phyloP scores from a whole-genome alignment of 495 filamentous ascomycete genomes.

The Aspergillus sparsus region DNA sequence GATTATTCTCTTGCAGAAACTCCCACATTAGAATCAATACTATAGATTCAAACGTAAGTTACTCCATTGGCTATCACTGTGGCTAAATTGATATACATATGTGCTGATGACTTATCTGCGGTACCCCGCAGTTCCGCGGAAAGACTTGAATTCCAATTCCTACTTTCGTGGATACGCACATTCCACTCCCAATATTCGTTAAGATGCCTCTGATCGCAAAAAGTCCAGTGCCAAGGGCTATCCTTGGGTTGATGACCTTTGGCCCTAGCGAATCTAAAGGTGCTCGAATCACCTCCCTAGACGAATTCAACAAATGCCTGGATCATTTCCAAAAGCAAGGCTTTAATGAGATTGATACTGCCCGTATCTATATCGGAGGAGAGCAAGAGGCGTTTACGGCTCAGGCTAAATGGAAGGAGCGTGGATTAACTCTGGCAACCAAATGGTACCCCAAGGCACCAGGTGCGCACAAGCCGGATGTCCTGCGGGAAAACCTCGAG shows the following conservation, averaged over 20 bases:
- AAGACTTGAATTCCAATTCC: neutral
- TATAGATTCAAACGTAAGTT: too few species aligned
- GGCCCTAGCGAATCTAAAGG: slow-evolving; percentile 54
- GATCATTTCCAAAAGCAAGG: slow-evolving; percentile 71
- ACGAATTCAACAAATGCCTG: slow-evolving; percentile 64
- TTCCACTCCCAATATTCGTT: neutral
- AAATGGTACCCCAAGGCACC: slow-evolving; percentile 69
- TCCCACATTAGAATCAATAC: too few species aligned
- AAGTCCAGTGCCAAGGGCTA: slow-evolving; percentile 52
- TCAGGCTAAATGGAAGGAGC: slow-evolving; percentile 75
- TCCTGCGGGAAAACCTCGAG: slow-evolving; percentile 62
- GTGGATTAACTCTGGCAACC: slow-evolving; percentile 81
- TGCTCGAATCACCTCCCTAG: slow-evolving; percentile 68
- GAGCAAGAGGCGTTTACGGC: slow-evolving; percentile 81
- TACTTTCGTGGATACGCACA: neutral
- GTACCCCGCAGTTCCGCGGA: slow-evolving; percentile 11
- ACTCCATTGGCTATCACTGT: too few species aligned
- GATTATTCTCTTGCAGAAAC: too few species aligned
- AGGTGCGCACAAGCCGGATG: slow-evolving; percentile 60
- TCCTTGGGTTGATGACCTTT: slow-evolving; percentile 66
- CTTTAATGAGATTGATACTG: slow-evolving; percentile 80
- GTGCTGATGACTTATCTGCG: neutral
- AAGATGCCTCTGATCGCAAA: slow-evolving; percentile 58
- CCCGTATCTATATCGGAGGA: slow-evolving; percentile 70
- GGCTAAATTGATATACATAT: neutral